Evolutionary conservation across 2,329 filamentous ascomycete genomes (phyloP).

Genomic region (Penicillium sp.): DNA sequence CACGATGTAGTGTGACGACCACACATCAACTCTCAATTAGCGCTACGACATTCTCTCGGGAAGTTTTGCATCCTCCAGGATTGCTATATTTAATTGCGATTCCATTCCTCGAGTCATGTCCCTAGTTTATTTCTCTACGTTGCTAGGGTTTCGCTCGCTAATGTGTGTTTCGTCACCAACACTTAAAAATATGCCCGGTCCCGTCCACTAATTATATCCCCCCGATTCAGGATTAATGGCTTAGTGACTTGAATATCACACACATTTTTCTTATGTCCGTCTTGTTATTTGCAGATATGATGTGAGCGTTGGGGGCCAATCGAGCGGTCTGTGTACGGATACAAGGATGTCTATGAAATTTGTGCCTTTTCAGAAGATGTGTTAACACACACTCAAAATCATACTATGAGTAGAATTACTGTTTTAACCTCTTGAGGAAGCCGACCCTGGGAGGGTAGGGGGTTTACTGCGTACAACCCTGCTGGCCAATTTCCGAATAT

Average conservation of each 20-base stretch:
- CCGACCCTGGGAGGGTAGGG: neutral
- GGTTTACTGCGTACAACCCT: neutral
- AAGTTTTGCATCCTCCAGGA: neutral
- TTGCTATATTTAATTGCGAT: neutral
- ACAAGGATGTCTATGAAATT: neutral
- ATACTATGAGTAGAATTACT: neutral
- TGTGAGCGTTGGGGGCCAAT: neutral
- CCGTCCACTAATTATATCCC: neutral
- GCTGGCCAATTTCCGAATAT: neutral
- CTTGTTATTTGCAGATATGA: neutral
- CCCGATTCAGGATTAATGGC: neutral
- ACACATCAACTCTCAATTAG: constrained; percentile 4
- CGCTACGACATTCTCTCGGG: neutral
- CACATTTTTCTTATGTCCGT: neutral
- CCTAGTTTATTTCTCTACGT: neutral
- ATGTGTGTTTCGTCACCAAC: neutral
- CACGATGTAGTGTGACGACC: neutral
- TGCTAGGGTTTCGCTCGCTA: neutral
- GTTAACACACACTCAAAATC: neutral
- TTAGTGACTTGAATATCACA: neutral
- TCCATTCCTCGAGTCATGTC: neutral
- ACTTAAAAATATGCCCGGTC: neutral
- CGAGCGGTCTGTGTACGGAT: neutral
- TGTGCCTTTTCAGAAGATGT: neutral
- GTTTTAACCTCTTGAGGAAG: neutral